A percentile compares a stretch with the other conserved stretches of the same genome.
phyloP scores from a whole-genome alignment of 306 rosid species.

The Dryas alaskensis region DNA sequence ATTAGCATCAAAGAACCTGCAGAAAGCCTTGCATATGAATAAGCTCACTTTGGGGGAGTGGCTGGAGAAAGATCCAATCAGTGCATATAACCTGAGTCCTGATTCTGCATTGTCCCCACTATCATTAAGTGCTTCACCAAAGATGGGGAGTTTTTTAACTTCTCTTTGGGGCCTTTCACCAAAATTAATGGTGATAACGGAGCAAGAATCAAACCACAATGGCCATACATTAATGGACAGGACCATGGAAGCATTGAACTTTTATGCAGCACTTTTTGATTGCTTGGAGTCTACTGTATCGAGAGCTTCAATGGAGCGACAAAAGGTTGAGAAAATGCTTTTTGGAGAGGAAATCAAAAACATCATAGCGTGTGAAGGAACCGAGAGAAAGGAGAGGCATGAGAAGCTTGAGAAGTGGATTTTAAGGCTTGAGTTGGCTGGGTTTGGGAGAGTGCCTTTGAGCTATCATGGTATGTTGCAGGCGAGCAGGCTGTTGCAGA shows the following conservation, averaged over 20 bases:
- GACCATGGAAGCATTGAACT: conserved; percentile 50
- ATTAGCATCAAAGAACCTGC: conserved; percentile 39
- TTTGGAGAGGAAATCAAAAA: conserved; percentile 78
- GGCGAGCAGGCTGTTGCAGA: conserved; percentile 49
- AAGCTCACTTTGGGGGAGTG: conserved; percentile 63
- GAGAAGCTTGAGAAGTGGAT: conserved; percentile 80
- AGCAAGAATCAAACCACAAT: conserved; percentile 85
- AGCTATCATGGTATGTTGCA: conserved; percentile 48
- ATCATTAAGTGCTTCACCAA: conserved; percentile 57
- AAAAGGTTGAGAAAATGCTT: conserved; percentile 65
- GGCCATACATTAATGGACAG: conserved; percentile 66
- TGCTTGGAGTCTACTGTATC: conserved; percentile 70
- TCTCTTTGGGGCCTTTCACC: conserved; percentile 58
- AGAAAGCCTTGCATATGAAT: conserved; percentile 46
- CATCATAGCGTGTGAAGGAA: conserved; percentile 79
- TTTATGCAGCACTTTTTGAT: conserved; percentile 70
- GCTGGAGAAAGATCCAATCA: conserved; percentile 59
- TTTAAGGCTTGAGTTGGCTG: conserved; percentile 53
- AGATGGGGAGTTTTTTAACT: conserved; percentile 60
- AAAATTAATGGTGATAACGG: conserved; percentile 66
- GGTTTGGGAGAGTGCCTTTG: conserved; percentile 56
- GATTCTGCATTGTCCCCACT: conserved; percentile 64
- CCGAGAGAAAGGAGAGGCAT: conserved; percentile 68
- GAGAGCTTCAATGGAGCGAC: conserved; percentile 53
- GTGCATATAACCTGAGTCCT: conserved; percentile 48